phyloP scores from a whole-genome alignment of 805 yeast species.

The Barnettozyma wickerhamii region DNA sequence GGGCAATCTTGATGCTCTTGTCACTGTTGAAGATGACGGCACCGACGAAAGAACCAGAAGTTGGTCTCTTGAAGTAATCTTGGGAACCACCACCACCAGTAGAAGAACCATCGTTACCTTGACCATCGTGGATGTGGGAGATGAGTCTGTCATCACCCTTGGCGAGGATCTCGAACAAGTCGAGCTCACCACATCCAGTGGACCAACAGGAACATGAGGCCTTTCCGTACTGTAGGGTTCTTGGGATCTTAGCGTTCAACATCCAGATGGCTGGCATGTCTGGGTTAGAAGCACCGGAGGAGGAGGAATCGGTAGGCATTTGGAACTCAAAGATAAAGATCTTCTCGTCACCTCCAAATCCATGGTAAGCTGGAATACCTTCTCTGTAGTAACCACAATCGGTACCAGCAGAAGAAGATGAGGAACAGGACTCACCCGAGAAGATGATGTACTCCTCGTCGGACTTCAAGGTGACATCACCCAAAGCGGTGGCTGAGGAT shows the following conservation, averaged over 20 bases:
- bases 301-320: constrained; percentile 69
- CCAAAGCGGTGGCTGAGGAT: constrained; percentile 59
- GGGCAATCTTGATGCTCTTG: constrained; percentile 51
- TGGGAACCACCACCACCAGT: constrained; percentile 85
- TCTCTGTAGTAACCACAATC: constrained; percentile 84
- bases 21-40: constrained; percentile 75
- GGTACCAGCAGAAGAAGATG: constrained; percentile 25
- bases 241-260: constrained; percentile 92
- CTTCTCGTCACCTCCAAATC: constrained; percentile 81
- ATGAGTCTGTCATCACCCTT: constrained; percentile 73
- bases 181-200: constrained; percentile 97
- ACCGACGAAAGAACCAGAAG: constrained; percentile 71
- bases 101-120: constrained; percentile 53
- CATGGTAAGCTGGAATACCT: constrained; percentile 90
- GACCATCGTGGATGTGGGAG: constrained; percentile 80
- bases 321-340: constrained; percentile 89
- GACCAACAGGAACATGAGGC: constrained; percentile 91
- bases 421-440: constrained; percentile 60
- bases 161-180: constrained; percentile 83
- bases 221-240: constrained; percentile 91
- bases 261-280: constrained; percentile 99
- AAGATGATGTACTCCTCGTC: constrained; percentile 80
- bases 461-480: constrained; percentile 64
- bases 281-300: constrained; percentile 51
- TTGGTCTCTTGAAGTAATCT: constrained; percentile 88